Evolutionary conservation across 2,329 filamentous ascomycete species (phyloP), one percentile per base, ranked within the genome.

Genomic region (Alternaria gaisen): DNA sequence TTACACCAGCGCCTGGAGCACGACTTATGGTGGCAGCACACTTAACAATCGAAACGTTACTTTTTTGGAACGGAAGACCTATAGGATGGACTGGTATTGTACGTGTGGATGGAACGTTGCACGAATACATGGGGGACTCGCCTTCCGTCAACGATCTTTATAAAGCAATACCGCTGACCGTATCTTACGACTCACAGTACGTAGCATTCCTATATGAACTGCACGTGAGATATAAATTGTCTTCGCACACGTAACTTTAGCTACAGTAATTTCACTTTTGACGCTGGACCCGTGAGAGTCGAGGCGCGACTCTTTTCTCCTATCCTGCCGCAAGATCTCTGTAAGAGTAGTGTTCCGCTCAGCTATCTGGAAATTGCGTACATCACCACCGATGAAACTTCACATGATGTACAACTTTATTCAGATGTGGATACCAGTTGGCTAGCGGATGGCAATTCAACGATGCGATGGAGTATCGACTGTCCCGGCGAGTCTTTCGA

Each of bases 81-180:
- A 20, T 55, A 44, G 52, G 52, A 46, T 54, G 40, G 52, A 34
- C n/a, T 32, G 52, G 40, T 26, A 30, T 54, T 12, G 30, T 54
- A 30, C 38, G 52, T 16, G 52, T 46, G 12, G 28, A 54, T 9
- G 52, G 20, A 34, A 43, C 20, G 26, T 20, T 12, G n/a, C 26
- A 43, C n/a, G 52, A 54, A 10, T 38, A 54, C 30, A 43, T 44
- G 52, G 52, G 52, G 10, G 52, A 54, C 40, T 54, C 52, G 18
- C 40, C 52, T 11, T 46, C 28, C 28, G 40, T 44, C n/a, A 16
- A 11, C 30, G 28, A 32, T n/a, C 41, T 54, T 16, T 16, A 42
- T 6, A 46, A 44, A 34, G 52, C 40, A n/a, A 38, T 7, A 22
- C 40, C 40, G 22, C 52, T 41, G 5, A 43, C n/a, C 14, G 24